phyloP scores from a whole-genome alignment of 2,329 filamentous ascomycete genomes.

The Coniochaeta prunicola region DNA sequence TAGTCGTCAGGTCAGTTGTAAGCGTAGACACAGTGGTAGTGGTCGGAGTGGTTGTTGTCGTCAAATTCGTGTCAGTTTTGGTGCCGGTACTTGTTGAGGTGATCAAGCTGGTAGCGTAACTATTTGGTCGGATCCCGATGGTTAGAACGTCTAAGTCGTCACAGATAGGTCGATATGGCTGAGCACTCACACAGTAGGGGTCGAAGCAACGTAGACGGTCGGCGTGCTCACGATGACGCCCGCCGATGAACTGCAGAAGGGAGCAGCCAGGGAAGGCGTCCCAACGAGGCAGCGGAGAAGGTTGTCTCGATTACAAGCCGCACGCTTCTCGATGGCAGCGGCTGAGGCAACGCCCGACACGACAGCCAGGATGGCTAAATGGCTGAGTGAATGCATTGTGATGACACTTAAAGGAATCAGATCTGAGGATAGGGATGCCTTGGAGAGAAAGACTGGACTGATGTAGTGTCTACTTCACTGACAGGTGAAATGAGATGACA shows the following conservation, averaged over 20 bases:
- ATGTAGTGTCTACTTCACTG: background rate
- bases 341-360: background rate
- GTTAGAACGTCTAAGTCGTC: background rate
- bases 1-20: background rate
- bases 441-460: background rate
- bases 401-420: background rate
- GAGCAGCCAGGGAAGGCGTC: background rate
- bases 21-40: slow-evolving; percentile 3
- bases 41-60: slow-evolving; percentile 17
- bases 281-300: slow-evolving; percentile 1
- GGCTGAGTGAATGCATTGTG: background rate
- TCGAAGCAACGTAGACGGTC: background rate
- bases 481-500: background rate
- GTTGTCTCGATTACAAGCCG: background rate
- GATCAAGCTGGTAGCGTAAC: background rate
- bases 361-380: background rate
- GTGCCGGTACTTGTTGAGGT: background rate
- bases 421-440: background rate
- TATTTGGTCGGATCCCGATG: background rate
- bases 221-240: background rate
- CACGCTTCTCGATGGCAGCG: background rate
- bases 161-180: background rate
- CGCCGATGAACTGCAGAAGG: background rate
- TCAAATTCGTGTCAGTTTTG: background rate
- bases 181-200: background rate